Base-by-base conservation (phyloP, 441 rosid species). In the Syzygium malaccense region DNA sequence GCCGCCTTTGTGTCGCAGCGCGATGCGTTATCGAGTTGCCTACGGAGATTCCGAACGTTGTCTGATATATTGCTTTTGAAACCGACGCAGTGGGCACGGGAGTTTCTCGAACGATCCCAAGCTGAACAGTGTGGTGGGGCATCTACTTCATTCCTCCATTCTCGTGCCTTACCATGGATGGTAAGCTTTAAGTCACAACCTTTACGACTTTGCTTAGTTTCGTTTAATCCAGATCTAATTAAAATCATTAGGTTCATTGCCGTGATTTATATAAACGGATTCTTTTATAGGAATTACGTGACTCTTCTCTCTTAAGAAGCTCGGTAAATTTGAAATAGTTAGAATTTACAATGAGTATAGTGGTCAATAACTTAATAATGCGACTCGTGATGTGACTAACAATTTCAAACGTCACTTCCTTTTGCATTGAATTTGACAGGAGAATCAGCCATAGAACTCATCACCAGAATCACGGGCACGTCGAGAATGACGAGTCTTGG, bases 161-260 rank as follows among this genome's bases (percentile, higher is more conserved):
- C 98, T 97, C 89, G 99, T 97, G 37, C 99, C 99, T 89, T 98
- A 95, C 92, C 95, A 98, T 92, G 99, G 99, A 92, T 98, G 99
- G 99, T 98, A 12, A 41, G 83, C 49, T 28, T 32, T 55, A 15
- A 37, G 5, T 66, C 37, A 51, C 57, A 32, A 48, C 86, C 48
- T 37, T 33, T 32, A 54, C 11, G n/a, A 10, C 33, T 14, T 14
- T 33, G 14, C 18, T 4, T 7, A 28, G 68, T 18, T 18, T n/a
- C 7, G 14, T 15, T n/a, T 32, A n/a, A 62, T 41, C 45, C 48
- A 7, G 48, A 9, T 45, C 48, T 45, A n/a, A n/a, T n/a, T n/a
- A 45, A 45, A 45, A 45, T 45, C 48, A 45, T 45, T 45, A 45
- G 48, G 48, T 45, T 45, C 48, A 45, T 45, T 2, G 48, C 1